These are phyloP conservation scores for Didymella keratinophila DNA, from an alignment of 2,329 filamentous ascomycete genomes.

Conservation along the genomic window DNA sequence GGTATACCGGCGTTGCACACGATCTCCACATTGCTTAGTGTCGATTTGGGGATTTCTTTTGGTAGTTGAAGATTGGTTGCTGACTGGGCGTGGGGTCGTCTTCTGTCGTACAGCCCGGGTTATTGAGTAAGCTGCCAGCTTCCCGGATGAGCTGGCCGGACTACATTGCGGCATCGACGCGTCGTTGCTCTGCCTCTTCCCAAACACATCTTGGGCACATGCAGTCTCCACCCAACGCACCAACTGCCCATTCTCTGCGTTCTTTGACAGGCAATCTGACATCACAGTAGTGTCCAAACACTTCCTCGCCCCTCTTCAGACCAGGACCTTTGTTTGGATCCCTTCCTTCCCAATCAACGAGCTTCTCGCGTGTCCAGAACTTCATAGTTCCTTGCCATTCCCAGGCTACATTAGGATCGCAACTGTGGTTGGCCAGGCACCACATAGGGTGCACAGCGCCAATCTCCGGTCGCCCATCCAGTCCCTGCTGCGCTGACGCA, in stretches of 20 bases:
- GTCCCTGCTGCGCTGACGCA: conserved; percentile 76
- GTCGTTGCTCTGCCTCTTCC: conserved; percentile 59
- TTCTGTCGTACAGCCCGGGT: not conserved
- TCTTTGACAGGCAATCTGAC: conserved; percentile 78
- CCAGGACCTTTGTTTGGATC: conserved; percentile 58
- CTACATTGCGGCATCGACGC: not conserved
- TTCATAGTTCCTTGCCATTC: conserved; percentile 85
- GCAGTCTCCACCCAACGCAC: conserved; percentile 87
- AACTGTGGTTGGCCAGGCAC: conserved; percentile 96
- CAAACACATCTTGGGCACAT: conserved; percentile 82
- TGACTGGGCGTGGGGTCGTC: not conserved
- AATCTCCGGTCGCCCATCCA: conserved; percentile 84
- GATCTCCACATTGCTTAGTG: conserved; percentile 8
- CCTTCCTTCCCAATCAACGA: conserved; percentile 59
- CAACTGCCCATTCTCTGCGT: conserved; percentile 86
- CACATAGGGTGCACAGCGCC: conserved; percentile 94
- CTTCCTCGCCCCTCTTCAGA: conserved; percentile 80
- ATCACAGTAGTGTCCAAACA: conserved; percentile 95
- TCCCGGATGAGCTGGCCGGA: not conserved
- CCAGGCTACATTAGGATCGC: conserved; percentile 94
- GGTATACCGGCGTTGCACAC: conserved; percentile 14
- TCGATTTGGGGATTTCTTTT: not conserved
- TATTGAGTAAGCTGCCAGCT: not conserved
- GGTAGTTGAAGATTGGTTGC: not conserved
- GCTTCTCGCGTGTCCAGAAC: conserved; percentile 68